Percentiles rank a stretch among this genome's conserved stretches.
Evolutionary conservation across 1,284 basidiomycete genomes (phyloP).

Genomic region (Puccinia novopanici): DNA sequence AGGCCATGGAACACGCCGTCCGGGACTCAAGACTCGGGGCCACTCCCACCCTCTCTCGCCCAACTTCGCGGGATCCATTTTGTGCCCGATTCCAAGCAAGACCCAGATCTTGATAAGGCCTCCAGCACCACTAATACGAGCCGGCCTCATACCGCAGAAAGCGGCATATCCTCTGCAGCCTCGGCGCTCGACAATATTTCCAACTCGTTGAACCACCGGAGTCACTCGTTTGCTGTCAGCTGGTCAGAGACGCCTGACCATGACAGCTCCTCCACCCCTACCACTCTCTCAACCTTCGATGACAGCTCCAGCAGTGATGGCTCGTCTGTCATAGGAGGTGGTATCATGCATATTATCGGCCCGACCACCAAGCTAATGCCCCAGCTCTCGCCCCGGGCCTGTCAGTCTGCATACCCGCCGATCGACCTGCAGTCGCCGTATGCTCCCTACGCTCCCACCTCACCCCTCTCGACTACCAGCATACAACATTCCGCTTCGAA

Average conservation of each 20-base stretch:
- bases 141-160: conserved; percentile 5
- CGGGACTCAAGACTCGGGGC: neutral
- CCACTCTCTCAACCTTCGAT: conserved; percentile 16
- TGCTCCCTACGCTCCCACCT: conserved; percentile 39
- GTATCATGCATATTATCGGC: neutral
- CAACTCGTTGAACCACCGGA: neutral
- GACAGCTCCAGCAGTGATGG: conserved; percentile 14
- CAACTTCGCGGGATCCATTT: conserved; percentile 25
- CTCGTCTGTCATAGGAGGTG: neutral
- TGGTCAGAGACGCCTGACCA: conserved; percentile 6
- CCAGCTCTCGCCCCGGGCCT: conserved; percentile 25
- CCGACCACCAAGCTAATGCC: neutral
- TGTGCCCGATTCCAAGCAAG: conserved; percentile 23
- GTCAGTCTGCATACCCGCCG: conserved; percentile 37
- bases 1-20: neutral
- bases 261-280: neutral
- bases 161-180: neutral
- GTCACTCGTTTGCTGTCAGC: conserved; percentile 15
- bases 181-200: conserved; percentile 1
- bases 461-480: conserved; percentile 13
- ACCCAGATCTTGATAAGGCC: conserved; percentile 24
- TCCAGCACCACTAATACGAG: neutral
- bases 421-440: conserved; percentile 35
- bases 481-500: neutral
- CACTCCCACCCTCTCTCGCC: conserved; percentile 10